Conservation (phyloP, 768 basidiomycete genomes). For the Epithele typhae region DNA sequence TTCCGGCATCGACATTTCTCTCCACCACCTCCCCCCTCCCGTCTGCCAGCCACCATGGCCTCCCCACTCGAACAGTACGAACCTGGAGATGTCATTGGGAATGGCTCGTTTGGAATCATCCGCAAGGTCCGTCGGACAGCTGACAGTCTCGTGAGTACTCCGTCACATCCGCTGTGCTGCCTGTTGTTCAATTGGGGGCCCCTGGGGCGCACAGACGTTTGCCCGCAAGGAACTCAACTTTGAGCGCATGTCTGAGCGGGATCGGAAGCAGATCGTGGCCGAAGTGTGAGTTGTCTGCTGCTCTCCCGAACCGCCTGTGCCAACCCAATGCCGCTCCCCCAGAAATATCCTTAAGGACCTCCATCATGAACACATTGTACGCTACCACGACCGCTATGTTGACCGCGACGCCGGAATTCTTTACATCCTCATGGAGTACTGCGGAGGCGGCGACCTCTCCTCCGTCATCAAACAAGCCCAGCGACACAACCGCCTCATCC, state of each 20-base stretch:
- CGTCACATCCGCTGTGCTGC: background rate
- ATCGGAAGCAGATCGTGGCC: constrained; percentile 93
- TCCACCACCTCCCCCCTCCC: background rate
- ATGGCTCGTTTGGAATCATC: constrained; percentile 97
- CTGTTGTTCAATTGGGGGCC: constrained; percentile 4
- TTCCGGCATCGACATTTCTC: constrained; percentile 9
- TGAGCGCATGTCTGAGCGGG: constrained; percentile 93
- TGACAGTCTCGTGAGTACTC: constrained; percentile 69
- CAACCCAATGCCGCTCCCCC: constrained; percentile 4
- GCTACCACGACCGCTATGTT: constrained; percentile 88
- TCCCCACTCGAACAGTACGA: constrained; percentile 74
- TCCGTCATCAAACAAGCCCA: constrained; percentile 76
- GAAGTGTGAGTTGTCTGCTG: constrained; percentile 75
- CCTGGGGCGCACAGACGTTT: constrained; percentile 48
- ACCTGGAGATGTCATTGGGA: constrained; percentile 88
- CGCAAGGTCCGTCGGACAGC: constrained; percentile 85
- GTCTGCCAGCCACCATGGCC: constrained; percentile 18
- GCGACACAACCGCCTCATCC: constrained; percentile 65
- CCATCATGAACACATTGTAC: constrained; percentile 93
- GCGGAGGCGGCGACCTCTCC: constrained; percentile 93
- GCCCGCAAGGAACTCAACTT: constrained; percentile 97
- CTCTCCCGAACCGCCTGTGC: background rate
- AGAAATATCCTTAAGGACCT: constrained; percentile 97
- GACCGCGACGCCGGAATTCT: constrained; percentile 88
- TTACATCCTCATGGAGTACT: constrained; percentile 99